These are phyloP conservation scores for Diaporthe sp. DNA, from an alignment of 2,329 filamentous ascomycete species.

Conservation along the genomic window DNA sequence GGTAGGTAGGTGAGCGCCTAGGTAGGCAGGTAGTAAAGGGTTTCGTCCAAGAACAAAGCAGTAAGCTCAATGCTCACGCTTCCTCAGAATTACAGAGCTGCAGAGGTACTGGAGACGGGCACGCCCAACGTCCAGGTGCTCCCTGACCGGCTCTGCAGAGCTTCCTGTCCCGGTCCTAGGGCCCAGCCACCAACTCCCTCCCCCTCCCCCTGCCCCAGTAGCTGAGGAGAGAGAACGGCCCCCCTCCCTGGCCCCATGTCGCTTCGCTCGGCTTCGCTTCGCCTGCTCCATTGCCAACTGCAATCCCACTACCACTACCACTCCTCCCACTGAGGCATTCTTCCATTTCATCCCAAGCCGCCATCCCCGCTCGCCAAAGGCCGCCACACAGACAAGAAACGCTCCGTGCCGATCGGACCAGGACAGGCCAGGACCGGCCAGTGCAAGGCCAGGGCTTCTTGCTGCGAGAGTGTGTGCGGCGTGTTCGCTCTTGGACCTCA, in stretches of 20 bases:
- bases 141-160: not conserved
- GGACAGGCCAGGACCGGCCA: conserved; percentile 23
- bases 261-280: conserved; percentile 24
- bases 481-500: conserved; percentile 9
- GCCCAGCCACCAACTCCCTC: not conserved
- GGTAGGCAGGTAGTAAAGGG: not conserved
- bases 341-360: conserved; percentile 27
- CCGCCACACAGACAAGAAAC: conserved; percentile 33
- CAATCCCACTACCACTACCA: not conserved
- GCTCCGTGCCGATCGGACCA: conserved; percentile 29
- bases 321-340: not conserved
- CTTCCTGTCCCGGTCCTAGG: not conserved
- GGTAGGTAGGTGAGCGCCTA: not conserved
- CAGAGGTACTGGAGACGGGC: not conserved
- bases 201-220: not conserved
- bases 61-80: not conserved
- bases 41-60: not conserved
- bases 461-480: not conserved
- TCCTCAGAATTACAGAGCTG: not conserved
- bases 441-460: conserved; percentile 16
- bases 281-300: conserved; percentile 23
- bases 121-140: not conserved
- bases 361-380: conserved; percentile 31
- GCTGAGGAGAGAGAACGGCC: not conserved
- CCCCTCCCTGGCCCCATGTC: conserved; percentile 13